phyloP scores from a whole-genome alignment of 2,329 filamentous ascomycete species.

The Arthroderma sp. region DNA sequence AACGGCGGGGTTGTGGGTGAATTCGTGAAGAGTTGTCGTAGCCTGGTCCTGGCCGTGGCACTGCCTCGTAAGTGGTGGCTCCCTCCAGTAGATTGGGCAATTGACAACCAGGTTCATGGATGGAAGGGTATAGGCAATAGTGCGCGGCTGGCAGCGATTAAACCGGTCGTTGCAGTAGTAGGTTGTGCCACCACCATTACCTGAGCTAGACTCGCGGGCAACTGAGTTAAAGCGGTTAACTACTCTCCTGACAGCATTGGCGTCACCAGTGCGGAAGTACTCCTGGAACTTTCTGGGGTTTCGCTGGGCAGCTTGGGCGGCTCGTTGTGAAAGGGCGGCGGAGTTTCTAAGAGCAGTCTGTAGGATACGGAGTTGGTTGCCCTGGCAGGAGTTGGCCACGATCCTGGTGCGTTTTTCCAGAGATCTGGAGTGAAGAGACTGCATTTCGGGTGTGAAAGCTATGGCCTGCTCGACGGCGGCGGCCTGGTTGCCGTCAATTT shows the following conservation, averaged over 20 bases:
- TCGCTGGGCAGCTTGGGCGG: conserved; percentile 39
- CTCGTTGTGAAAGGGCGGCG: conserved; percentile 42
- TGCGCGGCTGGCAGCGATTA: conserved; percentile 39
- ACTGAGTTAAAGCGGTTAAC: conserved; percentile 43
- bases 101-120: conserved; percentile 46
- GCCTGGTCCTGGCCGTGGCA: conserved; percentile 57
- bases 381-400: conserved; percentile 42
- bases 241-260: conserved; percentile 38
- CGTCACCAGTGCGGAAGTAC: conserved; percentile 52
- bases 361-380: conserved; percentile 35
- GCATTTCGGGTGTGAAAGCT: conserved; percentile 12
- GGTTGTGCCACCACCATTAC: conserved; percentile 37
- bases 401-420: conserved; percentile 13
- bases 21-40: conserved; percentile 54
- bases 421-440: conserved; percentile 1
- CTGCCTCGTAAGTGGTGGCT: conserved; percentile 38
- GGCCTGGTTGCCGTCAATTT: conserved; percentile 47
- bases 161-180: conserved; percentile 53
- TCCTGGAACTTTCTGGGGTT: conserved; percentile 37
- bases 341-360: conserved; percentile 43
- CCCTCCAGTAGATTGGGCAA: conserved; percentile 46
- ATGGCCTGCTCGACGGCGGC: conserved; percentile 40
- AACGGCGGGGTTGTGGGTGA: conserved; percentile 47
- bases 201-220: conserved; percentile 44
- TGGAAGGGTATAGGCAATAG: conserved; percentile 52